Base-by-base conservation (phyloP, 345 rosid genomes). In the Lumnitzera racemosa region DNA sequence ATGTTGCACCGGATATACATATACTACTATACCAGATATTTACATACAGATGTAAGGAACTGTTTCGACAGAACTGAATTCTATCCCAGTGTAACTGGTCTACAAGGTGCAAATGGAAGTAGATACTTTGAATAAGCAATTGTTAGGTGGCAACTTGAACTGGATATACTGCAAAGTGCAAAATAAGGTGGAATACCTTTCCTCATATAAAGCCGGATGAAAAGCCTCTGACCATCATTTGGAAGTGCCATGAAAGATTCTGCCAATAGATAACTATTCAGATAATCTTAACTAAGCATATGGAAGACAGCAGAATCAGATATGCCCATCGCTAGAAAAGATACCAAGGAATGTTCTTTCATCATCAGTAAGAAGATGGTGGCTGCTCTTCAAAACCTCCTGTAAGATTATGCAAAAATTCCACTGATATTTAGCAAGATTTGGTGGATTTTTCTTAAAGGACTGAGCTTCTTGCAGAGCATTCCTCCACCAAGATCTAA, bases 171-270 rank as follows among this genome's bases (percentile, higher is more conserved):
- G 27, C 15, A 29, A 17, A 25, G 20, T 15, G 27, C 20, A 15
- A 24, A 17, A 64, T 27, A 53, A 36, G 64, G 12, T n/a, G 63
- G 36, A 63, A 53, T 57, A 92, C 97, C 97, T 89, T 85, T 92
- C 48, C 97, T 80, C 29, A 78, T 70, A 74, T 87, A 87, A 68
- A 92, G 94, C 71, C 96, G 88, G 58, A 92, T 70, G 65, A 92
- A 92, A 65, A 92, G 86, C 78, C 94, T 81, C 67, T 87, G 97
- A 74, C 96, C 74, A 71, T 77, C 94, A 63, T 76, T 80, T 46
- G 90, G 74, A 47, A 89, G 85, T 25, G 79, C 59, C 41, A 67
- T 56, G 67, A 87, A 87, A 61, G 89, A 85, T 65, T 83, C 98
- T 92, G 91, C 57, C 51, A 73, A 73, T 41, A 71, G 56, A 70